Conservation (phyloP, 352 stramenopile genomes). For the Phytophthora palmivora region DNA sequence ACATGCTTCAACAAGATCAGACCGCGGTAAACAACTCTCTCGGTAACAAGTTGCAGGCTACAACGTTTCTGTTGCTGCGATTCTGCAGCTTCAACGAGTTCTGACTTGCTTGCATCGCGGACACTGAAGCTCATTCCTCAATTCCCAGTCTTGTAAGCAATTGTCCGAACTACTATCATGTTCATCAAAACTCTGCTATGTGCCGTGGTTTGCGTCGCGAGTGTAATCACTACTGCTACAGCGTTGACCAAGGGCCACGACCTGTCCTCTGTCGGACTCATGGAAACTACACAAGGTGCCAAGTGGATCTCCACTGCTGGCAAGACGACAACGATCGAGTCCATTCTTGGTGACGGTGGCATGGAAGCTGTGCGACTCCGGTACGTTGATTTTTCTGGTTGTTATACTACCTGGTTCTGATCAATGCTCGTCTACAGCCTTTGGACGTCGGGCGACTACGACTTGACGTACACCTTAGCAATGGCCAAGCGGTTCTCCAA, state of each 20-base stretch:
- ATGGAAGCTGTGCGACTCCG: conserved; percentile 44
- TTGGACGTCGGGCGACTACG: conserved; percentile 40
- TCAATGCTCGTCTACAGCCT: conserved; percentile 15
- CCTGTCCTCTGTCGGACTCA: conserved; percentile 40
- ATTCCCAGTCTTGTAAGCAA: conserved; percentile 2
- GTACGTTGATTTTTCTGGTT: conserved; percentile 6
- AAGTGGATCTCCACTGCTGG: conserved; percentile 38
- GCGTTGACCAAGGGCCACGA: conserved; percentile 44
- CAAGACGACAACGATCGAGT: conserved; percentile 40
- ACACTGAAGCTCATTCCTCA: conserved; percentile 8
- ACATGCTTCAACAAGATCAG: conserved; percentile 15
- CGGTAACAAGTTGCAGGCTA: no score
- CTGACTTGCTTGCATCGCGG: no score
- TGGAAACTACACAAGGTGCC: conserved; percentile 37
- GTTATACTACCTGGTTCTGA: neutral
- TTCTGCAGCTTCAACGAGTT: conserved; percentile 2
- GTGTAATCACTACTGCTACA: conserved; percentile 5
- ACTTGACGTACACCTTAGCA: conserved; percentile 36
- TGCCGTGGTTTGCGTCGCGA: conserved; percentile 3
- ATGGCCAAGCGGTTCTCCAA: conserved; percentile 38
- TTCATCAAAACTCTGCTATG: conserved; percentile 25
- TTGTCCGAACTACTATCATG: conserved; percentile 7
- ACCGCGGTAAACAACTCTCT: conserved; percentile 9
- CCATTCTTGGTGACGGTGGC: conserved; percentile 37
- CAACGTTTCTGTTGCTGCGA: neutral